Base-by-base conservation (phyloP, 2,329 filamentous ascomycete genomes). In the Neofusicoccum sp. region DNA sequence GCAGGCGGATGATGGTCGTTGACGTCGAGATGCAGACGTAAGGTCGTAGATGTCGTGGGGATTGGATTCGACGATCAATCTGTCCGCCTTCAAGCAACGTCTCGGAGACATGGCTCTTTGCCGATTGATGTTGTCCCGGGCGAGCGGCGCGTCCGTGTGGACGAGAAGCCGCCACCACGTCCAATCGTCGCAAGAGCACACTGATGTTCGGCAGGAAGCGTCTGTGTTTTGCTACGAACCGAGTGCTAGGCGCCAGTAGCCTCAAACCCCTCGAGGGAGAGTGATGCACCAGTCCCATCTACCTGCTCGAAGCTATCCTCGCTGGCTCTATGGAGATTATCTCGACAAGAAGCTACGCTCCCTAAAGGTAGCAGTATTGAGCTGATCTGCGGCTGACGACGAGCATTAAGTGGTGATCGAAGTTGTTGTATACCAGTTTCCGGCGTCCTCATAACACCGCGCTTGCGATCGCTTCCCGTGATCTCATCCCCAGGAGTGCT, bases 211-310 rank as follows among this genome's bases (percentile, higher is more conserved):
- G 72, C 68, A 75, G 75, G 48, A 77, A 76, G 69, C 75, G 73
- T 76, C 75, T 78, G 79, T 80, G 77, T 80, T 88, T 85, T 89
- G 88, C 89, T 90, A 91, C 87, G 87, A 85, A 87, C 78, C 78
- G 78, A 84, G 86, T 86, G 86, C 87, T 58, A 47, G 54, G 54
- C 54, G 54, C 54, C 54, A 44, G 54, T 45, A 45, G 54, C 54
- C 28, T 58, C 54, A 62, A 43, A 37, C 59, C 50, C 50, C 61
- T 28, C 43, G 50, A 56, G 31, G 37, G 59, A 34, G 44, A 45
- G 59, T 54, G 59, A 45, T 22, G 48, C 48, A 28, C 59, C 61
- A 56, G 49, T 48, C 54, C 49, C 61, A 68, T 69, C 69, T 67
- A 64, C 64, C 68, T 67, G 66, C 72, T 75, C 71, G 70, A 73